These are phyloP conservation scores for Sequoia sempervirens DNA, from an alignment of 75 land plant species.

Conservation along the genomic window DNA sequence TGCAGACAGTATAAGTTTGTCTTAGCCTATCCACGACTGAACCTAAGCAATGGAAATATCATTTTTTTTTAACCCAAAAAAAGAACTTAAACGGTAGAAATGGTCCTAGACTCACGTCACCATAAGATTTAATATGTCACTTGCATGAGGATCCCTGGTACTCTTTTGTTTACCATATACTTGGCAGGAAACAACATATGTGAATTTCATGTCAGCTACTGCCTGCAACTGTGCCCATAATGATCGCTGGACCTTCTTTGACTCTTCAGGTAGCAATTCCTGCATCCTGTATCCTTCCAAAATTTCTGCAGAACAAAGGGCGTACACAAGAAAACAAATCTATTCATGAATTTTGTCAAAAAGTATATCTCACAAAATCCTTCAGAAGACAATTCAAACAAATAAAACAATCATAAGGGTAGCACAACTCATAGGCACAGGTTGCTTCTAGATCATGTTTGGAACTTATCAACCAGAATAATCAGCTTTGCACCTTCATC, in stretches of 20 bases:
- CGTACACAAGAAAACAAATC: neutral
- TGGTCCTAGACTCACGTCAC: slow-evolving; percentile 33
- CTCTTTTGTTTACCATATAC: slow-evolving; percentile 72
- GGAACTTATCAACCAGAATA: neutral
- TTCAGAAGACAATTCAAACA: neutral
- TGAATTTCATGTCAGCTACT: slow-evolving; percentile 86
- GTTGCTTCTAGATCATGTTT: neutral
- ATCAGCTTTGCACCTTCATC: slow-evolving; percentile 47
- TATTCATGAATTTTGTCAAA: neutral
- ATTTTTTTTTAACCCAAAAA: neutral
- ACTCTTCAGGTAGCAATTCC: neutral
- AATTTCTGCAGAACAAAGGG: slow-evolving; percentile 2
- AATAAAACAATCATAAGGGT: neutral
- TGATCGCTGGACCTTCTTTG: slow-evolving; percentile 39
- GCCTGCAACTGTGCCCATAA: slow-evolving; percentile 72
- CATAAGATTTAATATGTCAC: slow-evolving; percentile 76
- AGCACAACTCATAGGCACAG: neutral
- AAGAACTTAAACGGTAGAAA: neutral
- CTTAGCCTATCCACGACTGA: neutral
- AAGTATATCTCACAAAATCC: neutral
- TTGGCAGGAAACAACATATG: slow-evolving; percentile 88
- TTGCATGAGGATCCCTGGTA: slow-evolving; percentile 58
- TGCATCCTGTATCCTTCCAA: slow-evolving; percentile 6
- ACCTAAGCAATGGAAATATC: too few species aligned
- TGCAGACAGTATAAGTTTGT: slow-evolving; percentile 15